phyloP scores from a whole-genome alignment of 139 green algal species.

The Tetradesmus lagerheimii region DNA sequence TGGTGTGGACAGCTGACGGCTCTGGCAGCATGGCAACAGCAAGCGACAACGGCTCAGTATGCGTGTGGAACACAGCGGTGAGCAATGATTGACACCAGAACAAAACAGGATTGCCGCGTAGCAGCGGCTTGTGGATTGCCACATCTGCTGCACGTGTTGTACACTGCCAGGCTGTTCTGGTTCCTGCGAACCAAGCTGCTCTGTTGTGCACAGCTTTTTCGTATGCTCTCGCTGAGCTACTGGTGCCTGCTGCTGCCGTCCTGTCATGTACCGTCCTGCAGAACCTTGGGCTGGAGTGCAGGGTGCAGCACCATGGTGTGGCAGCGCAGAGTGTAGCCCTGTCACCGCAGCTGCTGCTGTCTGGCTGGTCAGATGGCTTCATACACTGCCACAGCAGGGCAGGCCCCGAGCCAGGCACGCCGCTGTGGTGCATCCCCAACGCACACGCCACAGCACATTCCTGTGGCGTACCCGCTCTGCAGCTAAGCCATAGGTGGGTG shows the following conservation, averaged over 20 bases:
- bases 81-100: not conserved
- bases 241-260: not conserved
- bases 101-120: not conserved
- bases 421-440: constrained; percentile 38
- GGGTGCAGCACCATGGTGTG: not conserved
- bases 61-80: constrained; percentile 52
- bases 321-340: constrained; percentile 37
- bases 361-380: constrained; percentile 46
- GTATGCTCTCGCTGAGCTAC: not conserved
- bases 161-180: too few species aligned
- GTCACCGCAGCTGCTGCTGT: constrained; percentile 34
- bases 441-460: constrained; percentile 35
- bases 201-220: too few species aligned
- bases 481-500: constrained; percentile 43
- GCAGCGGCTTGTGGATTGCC: too few species aligned
- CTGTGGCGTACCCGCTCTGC: constrained; percentile 33
- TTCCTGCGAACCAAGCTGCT: too few species aligned
- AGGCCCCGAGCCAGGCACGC: constrained; percentile 10
- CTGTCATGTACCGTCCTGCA: not conserved
- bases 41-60: constrained; percentile 54
- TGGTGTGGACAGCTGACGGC: constrained; percentile 31
- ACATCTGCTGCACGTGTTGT: too few species aligned
- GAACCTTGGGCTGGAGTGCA: constrained; percentile 37
- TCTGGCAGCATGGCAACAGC: constrained; percentile 44
- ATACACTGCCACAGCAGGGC: constrained; percentile 43